These are phyloP conservation scores for Citrus trifoliata DNA, from an alignment of 345 rosid species.

Conservation along the genomic window DNA sequence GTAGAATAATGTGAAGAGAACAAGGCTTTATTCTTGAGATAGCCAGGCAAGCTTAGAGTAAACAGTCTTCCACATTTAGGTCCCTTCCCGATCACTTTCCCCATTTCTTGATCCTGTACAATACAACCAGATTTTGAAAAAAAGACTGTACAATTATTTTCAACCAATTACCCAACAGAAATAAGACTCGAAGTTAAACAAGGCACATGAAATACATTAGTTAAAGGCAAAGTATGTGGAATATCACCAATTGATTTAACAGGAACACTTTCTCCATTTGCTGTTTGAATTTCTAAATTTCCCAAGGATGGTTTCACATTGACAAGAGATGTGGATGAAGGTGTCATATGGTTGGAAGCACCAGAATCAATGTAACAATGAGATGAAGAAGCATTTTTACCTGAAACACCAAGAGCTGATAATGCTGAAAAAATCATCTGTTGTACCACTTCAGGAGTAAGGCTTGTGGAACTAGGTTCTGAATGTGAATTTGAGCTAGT, in stretches of 20 bases:
- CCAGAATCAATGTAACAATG: neutral
- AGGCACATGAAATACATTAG: too few species aligned
- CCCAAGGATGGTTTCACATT: neutral
- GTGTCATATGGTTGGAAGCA: neutral
- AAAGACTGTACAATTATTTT: too few species aligned
- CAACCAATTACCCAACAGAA: too few species aligned
- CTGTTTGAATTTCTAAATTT: neutral
- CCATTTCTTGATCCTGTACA: too few species aligned
- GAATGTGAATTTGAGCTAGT: neutral
- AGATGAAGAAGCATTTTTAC: neutral
- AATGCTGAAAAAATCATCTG: too few species aligned
- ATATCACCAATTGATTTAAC: too few species aligned
- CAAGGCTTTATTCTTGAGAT: neutral
- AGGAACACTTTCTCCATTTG: neutral
- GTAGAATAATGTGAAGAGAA: neutral
- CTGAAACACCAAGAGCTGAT: neutral
- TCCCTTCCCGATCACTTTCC: neutral
- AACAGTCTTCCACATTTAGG: constrained; percentile 11
- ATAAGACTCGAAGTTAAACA: too few species aligned
- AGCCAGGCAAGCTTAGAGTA: neutral
- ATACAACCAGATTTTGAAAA: too few species aligned
- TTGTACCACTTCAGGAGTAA: too few species aligned
- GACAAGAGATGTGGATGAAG: neutral
- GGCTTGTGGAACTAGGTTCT: too few species aligned
- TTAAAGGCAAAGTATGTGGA: too few species aligned